phyloP scores from a whole-genome alignment of 805 yeast species.

The Saccharomycopsis synnaedendra region DNA sequence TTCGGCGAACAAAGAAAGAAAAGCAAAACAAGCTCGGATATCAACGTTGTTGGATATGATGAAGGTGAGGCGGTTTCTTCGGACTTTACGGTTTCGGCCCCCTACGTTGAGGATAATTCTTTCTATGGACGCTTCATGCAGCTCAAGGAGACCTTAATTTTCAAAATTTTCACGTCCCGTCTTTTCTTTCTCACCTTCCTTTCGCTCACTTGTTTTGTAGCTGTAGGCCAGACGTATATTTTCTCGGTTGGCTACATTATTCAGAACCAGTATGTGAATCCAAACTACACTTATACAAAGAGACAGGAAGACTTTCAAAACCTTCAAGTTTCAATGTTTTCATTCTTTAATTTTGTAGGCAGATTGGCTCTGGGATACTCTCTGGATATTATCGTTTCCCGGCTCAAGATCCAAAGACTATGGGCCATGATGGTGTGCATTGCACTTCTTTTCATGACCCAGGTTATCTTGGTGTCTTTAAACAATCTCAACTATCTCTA shows the following conservation, averaged over 20 bases:
- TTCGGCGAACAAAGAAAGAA: not conserved
- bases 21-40: not conserved
- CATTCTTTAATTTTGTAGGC: constrained; percentile 14
- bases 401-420: constrained; percentile 41
- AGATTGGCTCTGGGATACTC: constrained; percentile 45
- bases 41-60: not conserved
- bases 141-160: not conserved
- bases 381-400: constrained; percentile 48
- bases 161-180: constrained; percentile 9
- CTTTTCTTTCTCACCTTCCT: constrained; percentile 9
- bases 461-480: constrained; percentile 24
- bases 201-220: constrained; percentile 7
- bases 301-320: constrained; percentile 9
- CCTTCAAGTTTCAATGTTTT: constrained; percentile 12
- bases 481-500: constrained; percentile 32
- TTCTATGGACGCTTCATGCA: not conserved
- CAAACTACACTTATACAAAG: constrained; percentile 4
- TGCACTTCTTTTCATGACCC: constrained; percentile 27
- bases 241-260: constrained; percentile 69
- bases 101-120: not conserved
- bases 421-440: constrained; percentile 49
- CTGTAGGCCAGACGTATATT: constrained; percentile 57
- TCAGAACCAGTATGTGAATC: constrained; percentile 27
- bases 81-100: not conserved
- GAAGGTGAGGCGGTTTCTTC: not conserved